phyloP scores from a whole-genome alignment of 1,284 basidiomycete species.

The Leccinum insolens region DNA sequence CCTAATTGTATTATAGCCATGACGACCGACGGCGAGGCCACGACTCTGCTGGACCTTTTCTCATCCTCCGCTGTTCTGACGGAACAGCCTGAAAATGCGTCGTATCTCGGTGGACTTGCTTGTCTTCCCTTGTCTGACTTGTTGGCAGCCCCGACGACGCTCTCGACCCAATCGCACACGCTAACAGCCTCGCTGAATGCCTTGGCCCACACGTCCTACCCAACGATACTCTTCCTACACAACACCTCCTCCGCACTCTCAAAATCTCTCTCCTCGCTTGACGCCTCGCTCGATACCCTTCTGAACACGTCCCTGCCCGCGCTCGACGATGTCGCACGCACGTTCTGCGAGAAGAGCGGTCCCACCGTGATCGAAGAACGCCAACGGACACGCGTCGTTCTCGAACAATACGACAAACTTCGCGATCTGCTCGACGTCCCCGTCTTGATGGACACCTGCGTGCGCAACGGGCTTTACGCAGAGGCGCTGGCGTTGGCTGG shows the following conservation, averaged over 20 bases:
- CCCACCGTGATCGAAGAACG: conserved; percentile 63
- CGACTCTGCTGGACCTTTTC: conserved; percentile 30
- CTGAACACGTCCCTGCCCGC: conserved; percentile 69
- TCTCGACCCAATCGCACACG: conserved; percentile 81
- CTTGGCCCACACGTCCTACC: conserved; percentile 86
- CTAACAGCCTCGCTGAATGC: conserved; percentile 86
- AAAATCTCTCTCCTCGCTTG: conserved; percentile 63
- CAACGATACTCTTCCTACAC: conserved; percentile 86
- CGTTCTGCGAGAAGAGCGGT: conserved; percentile 62
- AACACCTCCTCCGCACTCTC: conserved; percentile 70
- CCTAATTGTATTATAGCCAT: conserved; percentile 14
- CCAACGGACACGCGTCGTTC: conserved; percentile 74
- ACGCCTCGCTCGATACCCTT: conserved; percentile 67
- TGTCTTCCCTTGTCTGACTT: conserved; percentile 68
- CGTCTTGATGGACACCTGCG: conserved; percentile 87
- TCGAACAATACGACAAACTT: conserved; percentile 90
- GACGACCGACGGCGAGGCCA: conserved; percentile 27
- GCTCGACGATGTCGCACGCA: conserved; percentile 68
- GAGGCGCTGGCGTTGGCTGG: conserved; percentile 73
- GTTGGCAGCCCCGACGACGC: conserved; percentile 67
- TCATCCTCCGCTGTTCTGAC: conserved; percentile 19
- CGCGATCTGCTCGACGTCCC: conserved; percentile 90
- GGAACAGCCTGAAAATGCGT: conserved; percentile 36
- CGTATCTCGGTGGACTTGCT: conserved; percentile 67
- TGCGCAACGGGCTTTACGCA: conserved; percentile 87